Percentiles rank a stretch among this genome's conserved stretches.
Evolutionary conservation across 345 rosid species (phyloP).

Genomic region (Murraya paniculata): DNA sequence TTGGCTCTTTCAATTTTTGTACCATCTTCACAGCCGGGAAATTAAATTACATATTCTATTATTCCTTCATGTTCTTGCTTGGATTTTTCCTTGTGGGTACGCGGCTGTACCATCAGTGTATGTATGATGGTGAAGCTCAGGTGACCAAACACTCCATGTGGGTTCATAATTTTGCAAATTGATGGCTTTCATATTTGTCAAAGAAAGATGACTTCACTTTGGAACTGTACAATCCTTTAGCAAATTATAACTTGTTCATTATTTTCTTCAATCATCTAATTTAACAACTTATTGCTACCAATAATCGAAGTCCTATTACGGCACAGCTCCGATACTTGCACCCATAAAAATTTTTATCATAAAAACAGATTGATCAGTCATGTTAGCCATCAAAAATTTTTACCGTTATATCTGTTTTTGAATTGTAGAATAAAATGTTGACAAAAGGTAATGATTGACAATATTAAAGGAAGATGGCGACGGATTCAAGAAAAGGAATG

Average conservation of each 20-base stretch:
- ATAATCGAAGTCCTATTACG: too few relatives aligned
- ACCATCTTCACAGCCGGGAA: not conserved
- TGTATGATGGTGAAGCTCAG: conserved; percentile 7
- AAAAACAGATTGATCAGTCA: too few relatives aligned
- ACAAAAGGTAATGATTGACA: conserved; percentile 15
- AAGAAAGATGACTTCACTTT: not conserved
- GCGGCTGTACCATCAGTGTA: not conserved
- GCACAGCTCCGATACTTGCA: not conserved
- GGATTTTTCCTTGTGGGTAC: not conserved
- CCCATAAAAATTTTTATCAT: too few relatives aligned
- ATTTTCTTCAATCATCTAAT: not conserved
- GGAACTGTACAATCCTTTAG: not conserved
- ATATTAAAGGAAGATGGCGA: not conserved
- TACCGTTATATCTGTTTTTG: not conserved
- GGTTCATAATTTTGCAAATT: conserved; percentile 10
- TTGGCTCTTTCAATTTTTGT: not conserved
- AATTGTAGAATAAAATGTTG: not conserved
- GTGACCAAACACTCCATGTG: conserved; percentile 17
- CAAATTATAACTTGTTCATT: not conserved
- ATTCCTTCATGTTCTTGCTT: not conserved
- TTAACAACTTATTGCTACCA: too few relatives aligned
- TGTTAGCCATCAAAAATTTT: too few relatives aligned
- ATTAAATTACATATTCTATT: not conserved
- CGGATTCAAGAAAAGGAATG: conserved; percentile 7
- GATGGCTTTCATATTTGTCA: not conserved